Base-by-base conservation (phyloP, 164 flowering plant genomes). In the Berberis thunbergii region DNA sequence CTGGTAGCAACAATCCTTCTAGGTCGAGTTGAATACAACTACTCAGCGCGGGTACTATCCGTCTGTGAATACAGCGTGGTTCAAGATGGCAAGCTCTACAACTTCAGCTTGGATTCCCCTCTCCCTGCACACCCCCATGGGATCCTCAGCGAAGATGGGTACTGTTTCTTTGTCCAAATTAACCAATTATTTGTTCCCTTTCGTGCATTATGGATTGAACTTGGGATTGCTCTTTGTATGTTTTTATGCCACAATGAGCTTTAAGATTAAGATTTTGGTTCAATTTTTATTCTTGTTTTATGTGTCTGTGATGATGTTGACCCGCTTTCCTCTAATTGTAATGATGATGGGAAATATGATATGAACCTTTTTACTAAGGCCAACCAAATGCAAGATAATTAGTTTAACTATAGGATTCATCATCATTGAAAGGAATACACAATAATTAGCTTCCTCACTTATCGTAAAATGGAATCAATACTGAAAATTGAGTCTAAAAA, bases 91-190 rank as follows among this genome's bases (percentile, higher is more conserved):
- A 77, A 80, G 72, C 79, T 86, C 58, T 89, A 86, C 70, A 79
- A 72, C 69, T 92, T 76, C 56, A 83, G 77, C 77, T 75, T 92
- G 82, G 77, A 83, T 44, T 76, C 88, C 61, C 86, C 96, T 2
- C 66, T 66, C 39, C 69, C 70, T 38, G 75, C 73, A 4, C 81
- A 77, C 76, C 98, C 93, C 62, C 96, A 92, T 54, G 98, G 96
- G 7, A 73, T 81, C 60, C 91, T 83, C 71, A 92, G 93, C 74
- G 98, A 92, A 84, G 98, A 92, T 71, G 96, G 96, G 98, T 92
- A 83, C 61, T 48, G 10, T 9, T 63, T 52, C 38, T 64, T 63
- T 44, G 39, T 63, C 39, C 9, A 62, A 44, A 4, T 7, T 49
- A 45, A 41, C 52, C 48, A 26, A 4, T 49, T 60, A 60, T 72